phyloP scores from a whole-genome alignment of 257 asterid genomes.

The Nicotiana sylvestris region DNA sequence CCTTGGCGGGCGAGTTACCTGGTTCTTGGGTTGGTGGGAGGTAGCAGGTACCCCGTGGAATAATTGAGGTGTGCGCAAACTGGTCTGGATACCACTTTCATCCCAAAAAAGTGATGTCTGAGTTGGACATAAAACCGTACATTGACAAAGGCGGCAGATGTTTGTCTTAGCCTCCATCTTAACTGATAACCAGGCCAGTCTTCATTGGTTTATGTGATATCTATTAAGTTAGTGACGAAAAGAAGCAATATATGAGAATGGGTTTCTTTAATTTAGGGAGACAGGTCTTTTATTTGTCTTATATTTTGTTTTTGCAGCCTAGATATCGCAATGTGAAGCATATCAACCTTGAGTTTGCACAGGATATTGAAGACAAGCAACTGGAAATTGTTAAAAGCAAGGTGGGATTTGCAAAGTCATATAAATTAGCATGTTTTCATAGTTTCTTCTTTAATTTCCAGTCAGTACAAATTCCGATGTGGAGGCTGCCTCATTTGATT shows the following conservation, averaged over 20 bases:
- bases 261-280: background rate
- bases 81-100: too few relatives aligned
- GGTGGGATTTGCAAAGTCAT: conserved; percentile 30
- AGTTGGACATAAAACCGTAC: background rate
- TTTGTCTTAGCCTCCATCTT: background rate
- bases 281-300: background rate
- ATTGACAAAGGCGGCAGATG: background rate
- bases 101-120: background rate
- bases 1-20: too few relatives aligned
- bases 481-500: background rate
- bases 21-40: too few relatives aligned
- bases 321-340: conserved; percentile 83
- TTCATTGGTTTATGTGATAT: background rate
- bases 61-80: too few relatives aligned
- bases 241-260: background rate
- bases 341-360: conserved; percentile 86
- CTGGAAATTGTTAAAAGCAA: conserved; percentile 56
- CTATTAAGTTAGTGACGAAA: background rate
- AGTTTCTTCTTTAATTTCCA: background rate
- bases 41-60: too few relatives aligned
- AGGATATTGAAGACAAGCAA: conserved; percentile 75
- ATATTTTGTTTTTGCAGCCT: conserved; percentile 45
- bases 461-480: background rate
- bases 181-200: background rate
- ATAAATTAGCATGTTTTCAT: background rate